phyloP scores from a whole-genome alignment of 2,329 filamentous ascomycete species.

The Diplodia scrobiculata region DNA sequence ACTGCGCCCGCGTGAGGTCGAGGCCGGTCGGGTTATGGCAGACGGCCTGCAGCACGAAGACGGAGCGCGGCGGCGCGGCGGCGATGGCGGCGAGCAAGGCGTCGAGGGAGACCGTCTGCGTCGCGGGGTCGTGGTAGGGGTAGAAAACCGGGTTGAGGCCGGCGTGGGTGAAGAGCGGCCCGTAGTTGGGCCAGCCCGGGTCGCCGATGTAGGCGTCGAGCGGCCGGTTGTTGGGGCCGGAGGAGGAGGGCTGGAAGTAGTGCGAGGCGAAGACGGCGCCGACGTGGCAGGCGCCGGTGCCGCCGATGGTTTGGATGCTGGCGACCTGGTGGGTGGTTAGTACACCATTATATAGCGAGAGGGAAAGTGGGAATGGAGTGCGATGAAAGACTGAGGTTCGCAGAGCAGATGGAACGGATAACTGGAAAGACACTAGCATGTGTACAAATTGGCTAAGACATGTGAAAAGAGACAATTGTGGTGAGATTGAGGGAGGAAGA shows the following conservation, averaged over 20 bases:
- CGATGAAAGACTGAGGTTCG: too few relatives aligned
- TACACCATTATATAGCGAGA: too few relatives aligned
- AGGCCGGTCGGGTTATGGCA: constrained; percentile 46
- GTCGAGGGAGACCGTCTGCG: constrained; percentile 37
- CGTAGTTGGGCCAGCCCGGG: constrained; percentile 44
- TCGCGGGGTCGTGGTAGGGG: constrained; percentile 38
- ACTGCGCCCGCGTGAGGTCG: constrained; percentile 41
- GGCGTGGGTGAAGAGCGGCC: constrained; percentile 39
- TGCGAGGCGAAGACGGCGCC: constrained; percentile 50
- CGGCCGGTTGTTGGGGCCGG: not conserved
- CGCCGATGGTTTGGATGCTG: constrained; percentile 46
- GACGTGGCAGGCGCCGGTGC: constrained; percentile 46
- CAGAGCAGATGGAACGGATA: not conserved
- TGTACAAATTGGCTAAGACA: not conserved
- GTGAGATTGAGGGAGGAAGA: too few relatives aligned
- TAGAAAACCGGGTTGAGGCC: constrained; percentile 40
- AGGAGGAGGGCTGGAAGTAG: constrained; percentile 30
- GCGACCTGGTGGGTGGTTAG: constrained; percentile 34
- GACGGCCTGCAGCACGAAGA: constrained; percentile 45
- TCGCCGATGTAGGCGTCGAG: constrained; percentile 39
- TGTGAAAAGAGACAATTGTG: not conserved
- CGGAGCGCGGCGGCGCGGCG: constrained; percentile 38
- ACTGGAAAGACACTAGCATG: not conserved
- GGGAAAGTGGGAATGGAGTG: not conserved
- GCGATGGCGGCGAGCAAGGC: constrained; percentile 34